Base-by-base conservation (phyloP, 192 early-diverging fungal genomes). In the Umbelopsis sp. region DNA sequence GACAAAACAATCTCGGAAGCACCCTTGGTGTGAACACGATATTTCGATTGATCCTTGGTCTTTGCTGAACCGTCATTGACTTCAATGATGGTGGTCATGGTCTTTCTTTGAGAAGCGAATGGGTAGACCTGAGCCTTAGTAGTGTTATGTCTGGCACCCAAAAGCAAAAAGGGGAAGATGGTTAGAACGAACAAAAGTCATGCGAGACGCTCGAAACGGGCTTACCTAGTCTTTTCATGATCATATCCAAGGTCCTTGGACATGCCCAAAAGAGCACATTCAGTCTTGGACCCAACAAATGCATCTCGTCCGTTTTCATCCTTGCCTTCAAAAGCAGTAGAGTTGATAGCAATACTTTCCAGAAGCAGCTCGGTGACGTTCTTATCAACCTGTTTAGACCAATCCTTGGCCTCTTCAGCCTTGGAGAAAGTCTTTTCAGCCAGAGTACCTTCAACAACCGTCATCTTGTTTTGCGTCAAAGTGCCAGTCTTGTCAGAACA, bases 401-500 rank as follows among this genome's bases (percentile, higher is more conserved):
- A 90, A 2, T 71, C 70, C 65, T 84, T 80, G 18, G 75, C 79
- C 4, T 85, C 79, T 15, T 78, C 68, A 27, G 77, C 49, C 21
- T 64, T 75, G 35, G 66, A 77, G 74, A 87, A 85, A 58, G 78
- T 35, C 61, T 71, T 47, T 53, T 81, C 72, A 23, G 89, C 84
- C 12, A 92, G 66, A 12, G 80, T 69, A 46, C 86, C 91, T 65
- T 82, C 78, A 15, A 91, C 91, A 2, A 94, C 88, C 0, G 91
- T 92, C 92, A 94, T 94, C 71, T 81, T 84, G 79, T 94, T 94
- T 78, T 92, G 86, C 1, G 93, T 95, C 68, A 95, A 76, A 3
- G 93, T 95, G 13, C 93, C 93, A 10, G 93, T 95, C 79, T 95
- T 95, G 78, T 95, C 93, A 1, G 92, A 92, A 81, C 92, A 95